Evolutionary conservation across 192 early-diverging fungal genomes (phyloP).

Genomic region (Umbelopsis sp.): DNA sequence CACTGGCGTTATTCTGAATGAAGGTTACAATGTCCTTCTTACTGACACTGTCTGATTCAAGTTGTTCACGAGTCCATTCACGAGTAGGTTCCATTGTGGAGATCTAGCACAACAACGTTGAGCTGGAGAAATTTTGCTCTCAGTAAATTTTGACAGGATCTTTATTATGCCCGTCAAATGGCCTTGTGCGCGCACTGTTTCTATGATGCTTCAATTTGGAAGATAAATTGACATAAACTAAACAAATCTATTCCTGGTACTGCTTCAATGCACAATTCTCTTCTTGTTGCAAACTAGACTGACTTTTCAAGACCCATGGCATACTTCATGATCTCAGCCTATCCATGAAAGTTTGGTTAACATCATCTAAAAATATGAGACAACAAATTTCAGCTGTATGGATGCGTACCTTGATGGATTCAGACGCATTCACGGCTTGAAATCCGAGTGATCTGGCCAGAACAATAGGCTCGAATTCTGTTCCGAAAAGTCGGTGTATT

Average conservation of each 20-base stretch:
- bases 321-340: constrained; percentile 57
- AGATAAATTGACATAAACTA: too few species aligned
- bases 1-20: constrained; percentile 65
- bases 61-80: constrained; percentile 66
- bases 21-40: constrained; percentile 74
- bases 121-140: too few species aligned
- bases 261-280: not conserved
- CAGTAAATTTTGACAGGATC: too few species aligned
- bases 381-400: not conserved
- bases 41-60: constrained; percentile 63
- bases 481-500: constrained; percentile 77
- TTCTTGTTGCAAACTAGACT: not conserved
- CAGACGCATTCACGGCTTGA: constrained; percentile 66
- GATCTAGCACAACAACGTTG: not conserved
- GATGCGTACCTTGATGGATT: constrained; percentile 61
- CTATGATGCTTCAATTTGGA: too few species aligned
- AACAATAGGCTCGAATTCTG: constrained; percentile 61
- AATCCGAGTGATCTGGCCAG: constrained; percentile 75
- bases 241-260: not conserved
- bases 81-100: constrained; percentile 32
- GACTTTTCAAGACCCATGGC: constrained; percentile 56
- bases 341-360: not conserved
- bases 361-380: not conserved
- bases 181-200: too few species aligned
- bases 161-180: too few species aligned